Percentiles rank a stretch among this genome's conserved stretches.
These are phyloP conservation scores for Pyrenula aspistea DNA, from an alignment of 495 filamentous ascomycete genomes.

Conservation along the genomic window DNA sequence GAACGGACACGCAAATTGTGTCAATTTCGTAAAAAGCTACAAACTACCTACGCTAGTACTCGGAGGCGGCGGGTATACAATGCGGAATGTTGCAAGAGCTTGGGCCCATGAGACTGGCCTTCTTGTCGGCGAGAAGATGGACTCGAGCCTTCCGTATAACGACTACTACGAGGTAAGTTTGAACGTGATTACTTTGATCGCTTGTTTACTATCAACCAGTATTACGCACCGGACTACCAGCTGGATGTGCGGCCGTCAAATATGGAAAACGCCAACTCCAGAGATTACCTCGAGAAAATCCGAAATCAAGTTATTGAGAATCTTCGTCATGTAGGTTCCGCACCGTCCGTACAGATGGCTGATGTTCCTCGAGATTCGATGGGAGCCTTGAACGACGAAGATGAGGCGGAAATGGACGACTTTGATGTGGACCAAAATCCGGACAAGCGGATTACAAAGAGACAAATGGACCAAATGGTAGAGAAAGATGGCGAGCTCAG, in stretches of 20 bases:
- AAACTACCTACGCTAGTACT: slow-evolving; percentile 82
- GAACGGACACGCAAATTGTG: slow-evolving; percentile 94
- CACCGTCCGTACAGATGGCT: slow-evolving; percentile 87
- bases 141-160: slow-evolving; percentile 79
- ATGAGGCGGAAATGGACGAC: slow-evolving; percentile 81
- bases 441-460: slow-evolving; percentile 72
- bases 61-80: slow-evolving; percentile 94
- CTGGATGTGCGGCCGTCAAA: slow-evolving; percentile 91
- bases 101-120: slow-evolving; percentile 96
- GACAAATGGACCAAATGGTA: slow-evolving; percentile 69
- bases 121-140: slow-evolving; percentile 71
- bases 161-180: slow-evolving; percentile 94
- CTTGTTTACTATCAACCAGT: slow-evolving; percentile 42
- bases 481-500: slow-evolving; percentile 63
- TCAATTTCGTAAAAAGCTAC: slow-evolving; percentile 89
- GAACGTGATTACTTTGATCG: too few species aligned
- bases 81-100: slow-evolving; percentile 94
- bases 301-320: slow-evolving; percentile 87
- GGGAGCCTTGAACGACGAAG: slow-evolving; percentile 64
- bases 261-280: slow-evolving; percentile 97
- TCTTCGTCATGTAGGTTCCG: slow-evolving; percentile 73
- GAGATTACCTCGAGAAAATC: slow-evolving; percentile 93
- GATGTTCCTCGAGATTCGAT: slow-evolving; percentile 75
- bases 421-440: slow-evolving; percentile 82
- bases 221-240: slow-evolving; percentile 94